phyloP scores from a whole-genome alignment of 441 rosid species.

The Adansonia rubrostipa region DNA sequence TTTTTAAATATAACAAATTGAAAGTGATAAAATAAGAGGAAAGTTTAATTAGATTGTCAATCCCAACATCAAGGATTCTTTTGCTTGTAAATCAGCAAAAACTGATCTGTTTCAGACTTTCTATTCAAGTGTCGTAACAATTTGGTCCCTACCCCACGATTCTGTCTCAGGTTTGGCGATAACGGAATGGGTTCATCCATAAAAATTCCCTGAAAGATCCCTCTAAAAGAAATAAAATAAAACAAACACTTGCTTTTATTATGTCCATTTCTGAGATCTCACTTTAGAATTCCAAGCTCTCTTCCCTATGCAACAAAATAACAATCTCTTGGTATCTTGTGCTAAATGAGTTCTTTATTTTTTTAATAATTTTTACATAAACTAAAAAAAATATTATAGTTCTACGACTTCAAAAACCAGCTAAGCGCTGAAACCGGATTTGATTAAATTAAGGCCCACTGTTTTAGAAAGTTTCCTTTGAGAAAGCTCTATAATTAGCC shows the following conservation, averaged over 20 bases:
- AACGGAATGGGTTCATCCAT: not conserved
- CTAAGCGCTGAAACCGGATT: constrained; percentile 9
- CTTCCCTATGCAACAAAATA: constrained; percentile 60
- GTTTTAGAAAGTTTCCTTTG: not conserved
- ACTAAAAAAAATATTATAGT: not conserved
- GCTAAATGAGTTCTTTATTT: constrained; percentile 60
- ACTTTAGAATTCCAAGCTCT: constrained; percentile 71
- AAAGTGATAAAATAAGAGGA: too few species aligned
- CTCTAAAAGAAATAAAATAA: constrained; percentile 44
- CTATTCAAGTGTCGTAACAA: not conserved
- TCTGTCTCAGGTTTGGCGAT: not conserved
- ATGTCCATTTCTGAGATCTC: constrained; percentile 23
- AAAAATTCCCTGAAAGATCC: constrained; percentile 1
- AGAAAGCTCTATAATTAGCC: not conserved
- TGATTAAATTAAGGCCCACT: not conserved
- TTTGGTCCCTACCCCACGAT: not conserved
- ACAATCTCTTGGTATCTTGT: constrained; percentile 50
- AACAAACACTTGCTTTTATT: constrained; percentile 63
- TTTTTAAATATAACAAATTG: too few species aligned
- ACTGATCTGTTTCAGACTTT: not conserved
- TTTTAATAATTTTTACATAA: constrained; percentile 42
- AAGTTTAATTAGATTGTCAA: too few species aligned
- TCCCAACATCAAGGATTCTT: not conserved
- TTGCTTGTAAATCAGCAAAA: constrained; percentile 1
- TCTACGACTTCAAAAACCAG: not conserved